Percentiles rank a stretch among this genome's conserved stretches.
These are phyloP conservation scores for Exophiala oligosperma DNA, from an alignment of 2,329 filamentous ascomycete species.

Conservation along the genomic window DNA sequence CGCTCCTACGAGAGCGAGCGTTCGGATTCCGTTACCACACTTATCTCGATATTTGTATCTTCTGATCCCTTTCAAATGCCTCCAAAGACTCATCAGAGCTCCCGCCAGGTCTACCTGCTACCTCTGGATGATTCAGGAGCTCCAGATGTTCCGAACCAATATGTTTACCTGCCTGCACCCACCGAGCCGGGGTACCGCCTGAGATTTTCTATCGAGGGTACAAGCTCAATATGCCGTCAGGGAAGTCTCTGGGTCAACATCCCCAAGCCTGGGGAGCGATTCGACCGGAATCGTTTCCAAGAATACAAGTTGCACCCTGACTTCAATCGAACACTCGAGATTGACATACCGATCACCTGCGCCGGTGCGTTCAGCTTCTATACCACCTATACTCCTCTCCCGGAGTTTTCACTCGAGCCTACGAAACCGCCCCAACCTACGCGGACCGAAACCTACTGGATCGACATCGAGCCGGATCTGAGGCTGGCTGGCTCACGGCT, in stretches of 20 bases:
- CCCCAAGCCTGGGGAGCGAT: conserved; percentile 71
- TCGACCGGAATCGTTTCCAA: conserved; percentile 75
- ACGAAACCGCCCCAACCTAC: conserved; percentile 56
- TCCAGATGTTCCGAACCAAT: conserved; percentile 82
- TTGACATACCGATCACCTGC: conserved; percentile 79
- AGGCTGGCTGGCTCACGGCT: conserved; percentile 71
- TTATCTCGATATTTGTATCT: not conserved
- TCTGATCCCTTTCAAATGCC: conserved; percentile 19
- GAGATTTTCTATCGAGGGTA: conserved; percentile 31
- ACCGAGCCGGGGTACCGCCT: conserved; percentile 65
- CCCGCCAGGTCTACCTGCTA: conserved; percentile 72
- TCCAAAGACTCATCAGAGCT: conserved; percentile 27
- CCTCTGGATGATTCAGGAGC: conserved; percentile 91
- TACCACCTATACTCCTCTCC: conserved; percentile 85
- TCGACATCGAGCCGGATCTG: conserved; percentile 85
- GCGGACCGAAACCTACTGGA: conserved; percentile 79
- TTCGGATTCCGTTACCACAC: not conserved
- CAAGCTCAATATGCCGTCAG: conserved; percentile 82
- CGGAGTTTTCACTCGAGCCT: conserved; percentile 66
- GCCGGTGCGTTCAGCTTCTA: conserved; percentile 94
- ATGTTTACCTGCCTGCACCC: conserved; percentile 85
- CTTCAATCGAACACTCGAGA: conserved; percentile 88
- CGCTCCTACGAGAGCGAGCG: conserved; percentile 13
- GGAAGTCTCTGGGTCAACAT: conserved; percentile 98
- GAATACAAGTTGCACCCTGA: conserved; percentile 80